Evolutionary conservation across 1,284 basidiomycete species (phyloP).

Genomic region (Microbotryomycetes sp.): DNA sequence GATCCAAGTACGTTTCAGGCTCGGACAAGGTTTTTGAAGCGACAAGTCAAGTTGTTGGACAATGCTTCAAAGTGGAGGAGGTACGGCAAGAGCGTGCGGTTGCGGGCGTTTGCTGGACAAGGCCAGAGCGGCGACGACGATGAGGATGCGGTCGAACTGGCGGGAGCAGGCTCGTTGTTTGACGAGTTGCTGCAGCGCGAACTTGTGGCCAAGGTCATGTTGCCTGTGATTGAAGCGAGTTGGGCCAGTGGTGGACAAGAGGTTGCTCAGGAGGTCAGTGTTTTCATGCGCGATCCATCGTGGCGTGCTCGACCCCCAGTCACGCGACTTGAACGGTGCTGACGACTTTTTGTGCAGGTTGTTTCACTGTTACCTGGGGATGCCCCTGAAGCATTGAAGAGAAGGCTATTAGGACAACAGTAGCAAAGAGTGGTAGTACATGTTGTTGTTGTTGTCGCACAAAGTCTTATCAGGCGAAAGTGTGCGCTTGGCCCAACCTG

Average conservation of each 20-base stretch:
- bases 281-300: neutral
- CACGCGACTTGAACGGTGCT: neutral
- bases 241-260: constrained; percentile 85
- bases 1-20: constrained; percentile 68
- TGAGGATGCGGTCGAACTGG: constrained; percentile 6
- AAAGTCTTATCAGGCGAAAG: no score
- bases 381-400: neutral
- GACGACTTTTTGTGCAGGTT: neutral
- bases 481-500: no score
- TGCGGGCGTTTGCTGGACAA: constrained; percentile 7
- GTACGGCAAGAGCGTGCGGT: constrained; percentile 44
- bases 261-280: constrained; percentile 56
- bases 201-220: constrained; percentile 55
- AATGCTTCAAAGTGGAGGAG: constrained; percentile 70
- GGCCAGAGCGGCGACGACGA: neutral
- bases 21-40: constrained; percentile 59
- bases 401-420: neutral
- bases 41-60: constrained; percentile 63
- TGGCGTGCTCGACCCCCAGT: neutral
- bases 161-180: constrained; percentile 37
- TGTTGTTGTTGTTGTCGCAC: no score
- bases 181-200: constrained; percentile 55
- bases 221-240: constrained; percentile 62
- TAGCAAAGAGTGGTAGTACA: neutral
- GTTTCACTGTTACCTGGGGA: neutral